Evolutionary conservation across 164 flowering plant species (phyloP).

Genomic region (Vitis riparia): DNA sequence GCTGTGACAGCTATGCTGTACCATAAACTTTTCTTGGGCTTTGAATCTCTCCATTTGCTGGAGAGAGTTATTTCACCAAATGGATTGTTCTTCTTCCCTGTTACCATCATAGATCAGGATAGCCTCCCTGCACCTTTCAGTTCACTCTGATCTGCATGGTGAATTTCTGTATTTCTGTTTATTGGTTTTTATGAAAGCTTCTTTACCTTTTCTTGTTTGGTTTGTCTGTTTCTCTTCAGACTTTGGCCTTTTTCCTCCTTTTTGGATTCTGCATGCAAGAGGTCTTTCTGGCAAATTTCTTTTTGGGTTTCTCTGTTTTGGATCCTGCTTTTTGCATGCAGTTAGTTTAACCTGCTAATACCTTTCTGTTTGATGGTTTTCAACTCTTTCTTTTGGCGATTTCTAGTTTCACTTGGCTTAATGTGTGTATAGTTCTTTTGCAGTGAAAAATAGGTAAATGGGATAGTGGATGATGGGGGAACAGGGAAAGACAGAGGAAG

Average conservation of each 20-base stretch:
- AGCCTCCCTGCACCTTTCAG: not conserved
- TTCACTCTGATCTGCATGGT: slow-evolving; percentile 14
- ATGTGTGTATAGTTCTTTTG: not conserved
- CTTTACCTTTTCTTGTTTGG: not conserved
- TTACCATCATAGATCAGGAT: slow-evolving; percentile 2
- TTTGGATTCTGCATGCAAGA: slow-evolving; percentile 2
- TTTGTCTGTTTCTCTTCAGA: slow-evolving; percentile 7
- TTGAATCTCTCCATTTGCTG: slow-evolving; percentile 17
- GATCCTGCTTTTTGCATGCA: not conserved
- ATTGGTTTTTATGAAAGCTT: not conserved
- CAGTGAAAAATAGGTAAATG: not conserved
- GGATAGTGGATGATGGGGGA: slow-evolving; percentile 18
- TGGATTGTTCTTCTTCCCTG: slow-evolving; percentile 12
- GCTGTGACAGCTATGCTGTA: slow-evolving; percentile 35
- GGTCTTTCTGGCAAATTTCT: not conserved
- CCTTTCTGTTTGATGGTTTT: not conserved
- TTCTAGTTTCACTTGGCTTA: not conserved
- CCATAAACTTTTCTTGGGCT: slow-evolving; percentile 26
- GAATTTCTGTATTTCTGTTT: not conserved
- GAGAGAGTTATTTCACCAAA: slow-evolving; percentile 20
- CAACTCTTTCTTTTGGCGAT: not conserved
- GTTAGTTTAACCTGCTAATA: not conserved
- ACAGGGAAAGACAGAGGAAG: slow-evolving; percentile 15
- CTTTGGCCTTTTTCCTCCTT: not conserved
- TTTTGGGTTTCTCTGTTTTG: not conserved